These are phyloP conservation scores for Picea glauca DNA, from an alignment of 75 land plant species.

Conservation along the genomic window DNA sequence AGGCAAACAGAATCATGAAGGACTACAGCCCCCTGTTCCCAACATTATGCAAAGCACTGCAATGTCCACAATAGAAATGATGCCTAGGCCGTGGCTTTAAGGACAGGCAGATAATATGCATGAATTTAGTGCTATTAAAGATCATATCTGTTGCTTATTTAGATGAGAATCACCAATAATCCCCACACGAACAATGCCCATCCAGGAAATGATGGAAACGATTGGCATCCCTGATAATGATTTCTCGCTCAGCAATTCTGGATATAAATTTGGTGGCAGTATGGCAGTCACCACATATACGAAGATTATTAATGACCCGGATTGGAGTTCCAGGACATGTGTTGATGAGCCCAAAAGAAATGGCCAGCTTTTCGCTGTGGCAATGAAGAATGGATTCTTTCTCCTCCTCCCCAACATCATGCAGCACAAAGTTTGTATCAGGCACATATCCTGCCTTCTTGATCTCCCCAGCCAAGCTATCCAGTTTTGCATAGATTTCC, in stretches of 20 bases:
- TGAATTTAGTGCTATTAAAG: neutral
- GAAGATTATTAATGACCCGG: conserved; percentile 1
- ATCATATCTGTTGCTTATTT: neutral
- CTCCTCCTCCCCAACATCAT: conserved; percentile 8
- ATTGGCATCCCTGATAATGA: conserved; percentile 21
- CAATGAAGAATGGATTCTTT: neutral
- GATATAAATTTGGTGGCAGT: neutral
- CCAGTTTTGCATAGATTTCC: neutral
- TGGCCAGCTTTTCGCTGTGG: conserved; percentile 28
- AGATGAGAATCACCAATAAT: neutral
- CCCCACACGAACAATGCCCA: conserved; percentile 18
- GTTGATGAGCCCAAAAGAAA: conserved; percentile 26
- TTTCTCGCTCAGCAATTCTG: neutral
- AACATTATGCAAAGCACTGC: neutral
- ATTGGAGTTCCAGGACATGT: conserved; percentile 14
- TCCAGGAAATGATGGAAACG: conserved; percentile 21
- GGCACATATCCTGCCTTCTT: neutral
- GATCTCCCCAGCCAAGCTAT: neutral
- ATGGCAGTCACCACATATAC: conserved; percentile 1
- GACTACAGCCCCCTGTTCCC: neutral
- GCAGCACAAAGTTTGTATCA: neutral
- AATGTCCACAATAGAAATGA: neutral
- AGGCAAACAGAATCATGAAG: too few relatives aligned
- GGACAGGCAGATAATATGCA: neutral
- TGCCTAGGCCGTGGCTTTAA: neutral